These are phyloP conservation scores for Tetrahymena malaccensis DNA, from an alignment of 73 alveolate species.

Conservation along the genomic window DNA sequence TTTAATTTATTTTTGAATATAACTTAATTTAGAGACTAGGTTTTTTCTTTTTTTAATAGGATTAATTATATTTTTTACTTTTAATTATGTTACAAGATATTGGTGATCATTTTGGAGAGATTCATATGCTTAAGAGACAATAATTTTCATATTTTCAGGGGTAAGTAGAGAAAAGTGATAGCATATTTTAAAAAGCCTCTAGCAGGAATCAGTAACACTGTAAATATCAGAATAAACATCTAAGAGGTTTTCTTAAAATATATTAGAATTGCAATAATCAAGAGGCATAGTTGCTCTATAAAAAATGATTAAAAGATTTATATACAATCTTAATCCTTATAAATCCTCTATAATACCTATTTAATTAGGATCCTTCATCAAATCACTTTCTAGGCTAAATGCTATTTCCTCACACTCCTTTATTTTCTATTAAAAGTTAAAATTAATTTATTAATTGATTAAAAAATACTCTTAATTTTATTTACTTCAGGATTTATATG, in stretches of 20 bases:
- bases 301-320: background rate
- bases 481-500: background rate
- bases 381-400: background rate
- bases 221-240: background rate
- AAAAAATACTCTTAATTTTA: background rate
- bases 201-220: background rate
- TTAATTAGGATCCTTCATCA: background rate
- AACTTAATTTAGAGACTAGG: too few species aligned
- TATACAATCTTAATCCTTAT: background rate
- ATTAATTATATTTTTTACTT: background rate
- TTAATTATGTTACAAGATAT: background rate
- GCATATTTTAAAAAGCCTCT: background rate
- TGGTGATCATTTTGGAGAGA: background rate
- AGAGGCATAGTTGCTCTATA: background rate
- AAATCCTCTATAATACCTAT: background rate
- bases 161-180: background rate
- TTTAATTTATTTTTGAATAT: too few species aligned
- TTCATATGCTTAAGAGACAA: background rate
- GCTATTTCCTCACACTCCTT: background rate
- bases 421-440: background rate
- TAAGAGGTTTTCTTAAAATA: background rate
- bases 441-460: background rate
- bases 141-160: background rate
- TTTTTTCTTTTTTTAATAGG: too few species aligned
- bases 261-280: background rate